Conservation (phyloP, 148 eudicot species). For the Heliamphora exappendiculata region DNA sequence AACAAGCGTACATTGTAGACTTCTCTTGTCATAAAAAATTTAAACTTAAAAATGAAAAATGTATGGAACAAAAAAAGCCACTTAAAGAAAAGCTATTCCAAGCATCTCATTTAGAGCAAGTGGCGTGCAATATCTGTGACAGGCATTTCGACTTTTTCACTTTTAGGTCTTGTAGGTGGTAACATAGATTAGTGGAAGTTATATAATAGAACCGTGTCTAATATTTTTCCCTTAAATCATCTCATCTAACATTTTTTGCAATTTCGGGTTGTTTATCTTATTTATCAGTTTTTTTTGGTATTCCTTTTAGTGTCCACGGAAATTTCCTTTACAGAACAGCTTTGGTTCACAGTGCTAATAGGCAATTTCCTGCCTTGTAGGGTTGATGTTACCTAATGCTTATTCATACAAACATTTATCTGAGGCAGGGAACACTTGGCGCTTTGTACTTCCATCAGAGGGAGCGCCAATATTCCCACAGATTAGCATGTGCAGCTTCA, state of each 20-base stretch:
- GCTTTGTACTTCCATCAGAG: slow-evolving; percentile 23
- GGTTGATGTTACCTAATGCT: slow-evolving; percentile 31
- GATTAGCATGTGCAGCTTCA: slow-evolving; percentile 26
- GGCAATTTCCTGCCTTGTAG: slow-evolving; percentile 17
- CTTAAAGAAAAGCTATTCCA: no score
- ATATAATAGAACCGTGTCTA: background rate
- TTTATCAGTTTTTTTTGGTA: background rate
- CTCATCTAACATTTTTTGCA: background rate
- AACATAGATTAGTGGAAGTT: no score
- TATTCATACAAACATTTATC: slow-evolving; percentile 25
- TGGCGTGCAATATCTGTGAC: no score
- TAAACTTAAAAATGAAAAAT: background rate
- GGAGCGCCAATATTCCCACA: slow-evolving; percentile 23
- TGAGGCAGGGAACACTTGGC: slow-evolving; percentile 33
- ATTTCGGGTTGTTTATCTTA: background rate
- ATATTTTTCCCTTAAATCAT: background rate
- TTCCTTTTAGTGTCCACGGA: background rate
- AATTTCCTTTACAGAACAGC: slow-evolving; percentile 3
- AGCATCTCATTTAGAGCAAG: background rate
- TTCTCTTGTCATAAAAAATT: no score
- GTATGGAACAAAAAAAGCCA: no score
- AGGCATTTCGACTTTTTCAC: no score
- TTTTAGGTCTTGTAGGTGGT: no score
- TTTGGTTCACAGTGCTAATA: background rate
- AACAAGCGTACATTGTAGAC: no score